Evolutionary conservation across 164 flowering plant species (phyloP).

Genomic region (Platanus orientalis): DNA sequence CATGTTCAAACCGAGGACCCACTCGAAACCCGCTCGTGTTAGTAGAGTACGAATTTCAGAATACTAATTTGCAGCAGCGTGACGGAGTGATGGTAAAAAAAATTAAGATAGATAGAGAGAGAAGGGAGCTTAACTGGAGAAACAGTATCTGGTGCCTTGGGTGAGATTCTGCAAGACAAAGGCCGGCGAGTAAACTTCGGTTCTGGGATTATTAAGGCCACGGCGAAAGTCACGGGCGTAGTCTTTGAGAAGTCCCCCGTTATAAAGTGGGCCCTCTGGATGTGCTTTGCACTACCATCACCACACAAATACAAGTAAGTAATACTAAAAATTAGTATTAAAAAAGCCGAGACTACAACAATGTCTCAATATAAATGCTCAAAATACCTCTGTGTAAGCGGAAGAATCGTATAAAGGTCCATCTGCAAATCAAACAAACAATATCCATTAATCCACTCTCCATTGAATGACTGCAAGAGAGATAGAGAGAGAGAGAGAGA

Average conservation of each 20-base stretch:
- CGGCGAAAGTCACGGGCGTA: slow-evolving; percentile 1
- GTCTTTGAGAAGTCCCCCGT: slow-evolving; percentile 64
- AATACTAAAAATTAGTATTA: neutral
- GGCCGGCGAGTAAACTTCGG: slow-evolving; percentile 30
- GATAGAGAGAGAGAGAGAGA: slow-evolving; percentile 8
- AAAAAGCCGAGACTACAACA: neutral
- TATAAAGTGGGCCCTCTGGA: slow-evolving; percentile 69
- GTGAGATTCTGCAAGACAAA: slow-evolving; percentile 54
- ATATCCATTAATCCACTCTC: neutral
- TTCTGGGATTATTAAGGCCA: slow-evolving; percentile 2
- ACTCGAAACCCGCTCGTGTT: too few species aligned
- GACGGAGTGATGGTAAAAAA: neutral
- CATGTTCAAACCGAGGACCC: too few species aligned
- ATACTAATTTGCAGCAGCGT: neutral
- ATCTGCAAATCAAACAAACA: slow-evolving; percentile 37
- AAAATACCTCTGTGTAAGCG: slow-evolving; percentile 69
- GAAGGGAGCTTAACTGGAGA: slow-evolving; percentile 53
- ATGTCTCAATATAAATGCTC: neutral
- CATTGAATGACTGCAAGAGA: neutral
- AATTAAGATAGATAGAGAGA: neutral
- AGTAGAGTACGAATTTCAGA: too few species aligned
- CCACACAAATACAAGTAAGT: neutral
- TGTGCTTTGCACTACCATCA: slow-evolving; percentile 50
- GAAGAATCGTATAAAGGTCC: slow-evolving; percentile 68
- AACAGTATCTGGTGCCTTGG: slow-evolving; percentile 48